Evolutionary conservation across 805 yeast genomes (phyloP).

Genomic region (Lipomyces spencermartinsiae): DNA sequence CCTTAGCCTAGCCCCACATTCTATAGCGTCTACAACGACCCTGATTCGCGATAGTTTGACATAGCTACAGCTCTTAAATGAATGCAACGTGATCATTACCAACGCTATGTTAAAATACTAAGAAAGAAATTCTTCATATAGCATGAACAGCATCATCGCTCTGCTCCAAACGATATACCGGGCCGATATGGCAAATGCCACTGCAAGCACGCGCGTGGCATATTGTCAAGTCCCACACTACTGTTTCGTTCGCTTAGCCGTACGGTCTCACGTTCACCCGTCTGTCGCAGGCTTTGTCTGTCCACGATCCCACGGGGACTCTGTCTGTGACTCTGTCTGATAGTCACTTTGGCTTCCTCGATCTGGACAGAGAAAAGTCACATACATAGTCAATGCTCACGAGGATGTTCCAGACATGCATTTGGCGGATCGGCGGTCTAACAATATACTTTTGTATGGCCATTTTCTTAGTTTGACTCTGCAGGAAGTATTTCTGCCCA

Average conservation of each 20-base stretch:
- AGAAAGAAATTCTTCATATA: not conserved
- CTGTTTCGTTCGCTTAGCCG: constrained; percentile 2
- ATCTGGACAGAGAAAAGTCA: not conserved
- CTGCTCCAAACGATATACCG: not conserved
- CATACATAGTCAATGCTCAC: not conserved
- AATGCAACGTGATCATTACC: not conserved
- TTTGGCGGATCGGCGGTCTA: not conserved
- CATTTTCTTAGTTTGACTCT: not conserved
- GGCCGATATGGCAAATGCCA: not conserved
- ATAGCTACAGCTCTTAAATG: not conserved
- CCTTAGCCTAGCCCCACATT: not conserved
- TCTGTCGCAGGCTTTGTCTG: not conserved
- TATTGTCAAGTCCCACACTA: not conserved
- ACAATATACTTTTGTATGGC: not conserved
- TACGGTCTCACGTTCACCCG: not conserved
- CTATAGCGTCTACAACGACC: not conserved
- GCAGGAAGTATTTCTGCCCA: not conserved
- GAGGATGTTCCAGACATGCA: not conserved
- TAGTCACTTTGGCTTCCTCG: not conserved
- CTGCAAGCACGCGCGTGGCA: not conserved
- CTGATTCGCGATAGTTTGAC: not conserved
- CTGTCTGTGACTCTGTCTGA: not conserved
- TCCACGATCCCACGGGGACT: not conserved
- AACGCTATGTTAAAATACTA: not conserved
- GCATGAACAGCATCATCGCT: not conserved